phyloP scores from a whole-genome alignment of 805 yeast genomes.

The Sugiyamaella chiloensis region DNA sequence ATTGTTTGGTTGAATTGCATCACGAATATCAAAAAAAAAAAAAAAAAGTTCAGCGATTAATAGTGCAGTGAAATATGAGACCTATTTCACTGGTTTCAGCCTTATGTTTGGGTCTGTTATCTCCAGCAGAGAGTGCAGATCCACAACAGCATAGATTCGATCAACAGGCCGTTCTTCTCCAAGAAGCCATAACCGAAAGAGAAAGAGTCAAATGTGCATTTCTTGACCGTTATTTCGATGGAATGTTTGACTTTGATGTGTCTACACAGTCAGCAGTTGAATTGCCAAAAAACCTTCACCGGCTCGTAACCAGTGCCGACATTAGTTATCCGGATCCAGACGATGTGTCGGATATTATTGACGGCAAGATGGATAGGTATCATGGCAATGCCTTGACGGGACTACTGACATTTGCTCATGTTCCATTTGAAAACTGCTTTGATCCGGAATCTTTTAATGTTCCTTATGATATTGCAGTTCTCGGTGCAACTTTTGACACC shows the following conservation, averaged over 20 bases:
- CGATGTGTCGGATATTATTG: constrained; percentile 1
- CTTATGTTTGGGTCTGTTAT: too few relatives aligned
- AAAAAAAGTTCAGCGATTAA: too few relatives aligned
- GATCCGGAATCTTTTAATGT: constrained; percentile 7
- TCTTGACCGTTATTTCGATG: background rate
- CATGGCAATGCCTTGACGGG: constrained; percentile 3
- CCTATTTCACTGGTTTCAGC: too few relatives aligned
- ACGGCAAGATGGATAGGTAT: background rate
- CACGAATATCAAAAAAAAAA: too few relatives aligned
- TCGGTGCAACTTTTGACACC: constrained; percentile 83
- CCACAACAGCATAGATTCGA: too few relatives aligned
- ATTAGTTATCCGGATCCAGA: background rate
- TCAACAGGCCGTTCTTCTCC: too few relatives aligned
- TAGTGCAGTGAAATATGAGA: too few relatives aligned
- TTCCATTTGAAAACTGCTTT: background rate
- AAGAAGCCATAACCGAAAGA: background rate
- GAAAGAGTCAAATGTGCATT: background rate
- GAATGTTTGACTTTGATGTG: background rate
- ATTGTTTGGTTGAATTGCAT: too few relatives aligned
- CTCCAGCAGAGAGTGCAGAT: too few relatives aligned
- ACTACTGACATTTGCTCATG: constrained; percentile 2
- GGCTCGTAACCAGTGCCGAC: background rate
- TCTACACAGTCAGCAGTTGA: background rate
- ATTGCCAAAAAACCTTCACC: background rate
- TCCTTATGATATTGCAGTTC: constrained; percentile 62